Evolutionary conservation across 2,329 filamentous ascomycete species (phyloP), one percentile per base, ranked within the genome.

Genomic region (Colletotrichum cordylinicola): DNA sequence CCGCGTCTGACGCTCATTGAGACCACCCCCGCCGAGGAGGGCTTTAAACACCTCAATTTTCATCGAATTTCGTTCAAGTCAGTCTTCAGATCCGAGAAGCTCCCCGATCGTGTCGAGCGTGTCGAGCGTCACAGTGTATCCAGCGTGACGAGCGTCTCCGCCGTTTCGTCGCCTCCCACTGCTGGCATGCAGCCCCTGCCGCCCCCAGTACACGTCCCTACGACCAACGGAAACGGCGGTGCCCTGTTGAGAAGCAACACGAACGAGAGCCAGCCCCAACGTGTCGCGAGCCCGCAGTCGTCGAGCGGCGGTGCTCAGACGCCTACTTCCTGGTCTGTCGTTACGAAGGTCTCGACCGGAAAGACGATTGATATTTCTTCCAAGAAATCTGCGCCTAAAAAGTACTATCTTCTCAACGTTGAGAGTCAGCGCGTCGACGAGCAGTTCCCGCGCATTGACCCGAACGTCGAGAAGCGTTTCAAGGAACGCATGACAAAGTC

Each of bases 1-100:
- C 62, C 78, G 13, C 83, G 82, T 73, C 76, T 85, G 35, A 81
- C 79, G 6, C 80, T 85, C 3, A 78, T 85, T 16, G 80, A 83
- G 70, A 81, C 82, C 1, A 81, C 82, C 3, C 78, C 82, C 1
- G 76, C 82, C 6, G 80, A 80, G n/a, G 80, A 80, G 18, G 81
- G 82, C 2, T 84, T 83, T 72, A 74, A 77, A 31, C 78, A 80
- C 35, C 79, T 84, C 8, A 78, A 78, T 15, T 82, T 84, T 72
- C 78, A 76, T 16, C 79, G 79, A 21, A 68, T 80, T 52, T 77
- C 35, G 2, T 82, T 84, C 65, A 80, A 80, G 4, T 76, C 70
- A 13, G 77, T 85, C 10, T 85, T 85, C 70, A 80, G 81, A 27
- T 81, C 82, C 1, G 81, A 83, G 33, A 79, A 80, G 31, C 67